Base-by-base conservation (phyloP, 2,329 filamentous ascomycete species). In the Botrytis medusae region DNA sequence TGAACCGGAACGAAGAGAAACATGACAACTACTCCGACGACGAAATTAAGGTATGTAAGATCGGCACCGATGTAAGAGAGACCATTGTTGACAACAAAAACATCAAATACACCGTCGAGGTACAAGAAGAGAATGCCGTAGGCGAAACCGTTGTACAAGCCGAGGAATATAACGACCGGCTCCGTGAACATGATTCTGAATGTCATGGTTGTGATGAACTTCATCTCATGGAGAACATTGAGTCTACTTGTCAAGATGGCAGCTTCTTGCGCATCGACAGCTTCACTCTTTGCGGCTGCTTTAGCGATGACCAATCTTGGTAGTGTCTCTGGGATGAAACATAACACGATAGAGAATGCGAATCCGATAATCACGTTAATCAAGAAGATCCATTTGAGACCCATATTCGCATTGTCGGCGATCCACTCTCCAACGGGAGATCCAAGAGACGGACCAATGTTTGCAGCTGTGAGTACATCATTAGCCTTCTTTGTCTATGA, bases 51-150 rank as follows among this genome's bases (percentile, higher is more conserved):
- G 73, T 83, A 83, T 0, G 83, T 84, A 60, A 84, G 77, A 65
- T 83, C 81, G n/a, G 82, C 82, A 12, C 74, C 76, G 72, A 84
- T 81, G 74, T 80, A 82, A 77, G 82, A 82, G 62, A 84, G 79
- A 22, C 79, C 79, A 68, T 84, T 84, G 74, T 84, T 82, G 74
- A 83, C 76, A n/a, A 82, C 80, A 74, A 85, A 83, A 64, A 85
- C 81, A 74, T 84, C 80, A 74, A 83, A 83, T 34, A 84, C 82
- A 5, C 83, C 83, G 71, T 84, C 83, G 20, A 84, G 78, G 74
- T 84, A 84, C 40, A 84, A 75, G 76, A 83, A 84, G 16, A 84
- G 77, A 20, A 84, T 76, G 10, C 83, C 83, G 72, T 84, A 84
- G 4, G 83, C 81, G 70, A 84, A 84, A 12, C 83, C 83, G 67